phyloP scores from a whole-genome alignment of 192 early-diverging fungal genomes.

The Entrophospora sp. region DNA sequence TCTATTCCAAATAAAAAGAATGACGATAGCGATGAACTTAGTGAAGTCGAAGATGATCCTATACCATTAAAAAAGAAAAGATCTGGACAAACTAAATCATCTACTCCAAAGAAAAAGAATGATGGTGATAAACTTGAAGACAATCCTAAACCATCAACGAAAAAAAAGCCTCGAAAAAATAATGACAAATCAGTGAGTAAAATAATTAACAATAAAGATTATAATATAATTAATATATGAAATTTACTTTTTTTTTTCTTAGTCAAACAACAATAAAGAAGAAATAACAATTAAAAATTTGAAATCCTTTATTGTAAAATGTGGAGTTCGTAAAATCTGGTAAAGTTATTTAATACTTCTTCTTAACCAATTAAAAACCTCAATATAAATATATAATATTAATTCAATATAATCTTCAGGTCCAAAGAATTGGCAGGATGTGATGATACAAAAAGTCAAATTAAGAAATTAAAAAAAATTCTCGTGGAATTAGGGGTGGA shows the following conservation, averaged over 20 bases:
- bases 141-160: no score
- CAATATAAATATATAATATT: not conserved
- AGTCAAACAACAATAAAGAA: not conserved
- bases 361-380: not conserved
- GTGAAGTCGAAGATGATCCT: no score
- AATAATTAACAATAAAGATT: no score
- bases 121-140: no score
- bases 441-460: not conserved
- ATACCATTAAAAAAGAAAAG: no score
- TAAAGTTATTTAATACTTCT: not conserved
- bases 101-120: no score
- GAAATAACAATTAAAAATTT: not conserved
- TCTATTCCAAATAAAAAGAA: no score
- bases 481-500: not conserved
- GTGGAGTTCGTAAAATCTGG: slow-evolving; percentile 13
- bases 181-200: no score
- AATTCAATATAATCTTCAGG: not conserved
- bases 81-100: no score
- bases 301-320: not conserved
- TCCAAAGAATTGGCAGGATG: not conserved
- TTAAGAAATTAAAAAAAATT: not conserved
- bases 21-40: no score
- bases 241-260: not conserved
- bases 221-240: not conserved
- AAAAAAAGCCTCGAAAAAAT: no score